Percentiles rank a stretch among this genome's conserved stretches.
These are phyloP conservation scores for Coemansia sp. DNA, from an alignment of 192 early-diverging fungal species.

Conservation along the genomic window DNA sequence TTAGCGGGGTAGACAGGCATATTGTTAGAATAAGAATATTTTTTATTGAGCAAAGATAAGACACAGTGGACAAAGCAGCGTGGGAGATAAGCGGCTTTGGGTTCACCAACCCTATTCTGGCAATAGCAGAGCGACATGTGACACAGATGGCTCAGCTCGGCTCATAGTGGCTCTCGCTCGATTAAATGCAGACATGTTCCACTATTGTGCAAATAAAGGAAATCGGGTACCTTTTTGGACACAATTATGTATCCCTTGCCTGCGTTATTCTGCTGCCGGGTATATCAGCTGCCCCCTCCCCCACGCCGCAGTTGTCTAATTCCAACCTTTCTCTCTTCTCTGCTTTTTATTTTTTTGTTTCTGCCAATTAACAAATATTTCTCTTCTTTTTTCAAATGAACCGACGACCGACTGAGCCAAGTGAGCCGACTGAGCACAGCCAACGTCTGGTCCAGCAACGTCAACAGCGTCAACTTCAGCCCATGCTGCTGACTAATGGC, in stretches of 20 bases:
- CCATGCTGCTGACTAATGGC: background rate
- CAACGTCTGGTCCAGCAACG: conserved; percentile 8
- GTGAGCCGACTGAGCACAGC: background rate
- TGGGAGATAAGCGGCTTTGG: background rate
- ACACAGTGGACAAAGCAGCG: background rate
- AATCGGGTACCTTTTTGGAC: background rate
- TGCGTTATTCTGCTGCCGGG: background rate
- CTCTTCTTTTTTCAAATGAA: background rate
- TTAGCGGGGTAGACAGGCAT: conserved; percentile 63
- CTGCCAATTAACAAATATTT: background rate
- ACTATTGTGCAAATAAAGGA: background rate
- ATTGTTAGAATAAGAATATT: background rate
- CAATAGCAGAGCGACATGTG: background rate
- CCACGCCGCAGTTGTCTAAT: background rate
- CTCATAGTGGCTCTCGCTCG: background rate
- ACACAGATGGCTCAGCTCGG: conserved; percentile 5
- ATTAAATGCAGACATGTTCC: background rate
- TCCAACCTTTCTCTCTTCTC: background rate
- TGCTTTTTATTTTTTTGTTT: background rate
- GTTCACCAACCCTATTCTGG: no score
- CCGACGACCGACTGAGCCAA: background rate
- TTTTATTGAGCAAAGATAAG: background rate
- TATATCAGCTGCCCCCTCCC: background rate
- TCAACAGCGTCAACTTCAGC: conserved; percentile 4
- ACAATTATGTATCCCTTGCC: background rate